Evolutionary conservation across 495 filamentous ascomycete species (phyloP), one percentile per base, ranked within the genome.

Genomic region (Pseudotulostoma volvatum): DNA sequence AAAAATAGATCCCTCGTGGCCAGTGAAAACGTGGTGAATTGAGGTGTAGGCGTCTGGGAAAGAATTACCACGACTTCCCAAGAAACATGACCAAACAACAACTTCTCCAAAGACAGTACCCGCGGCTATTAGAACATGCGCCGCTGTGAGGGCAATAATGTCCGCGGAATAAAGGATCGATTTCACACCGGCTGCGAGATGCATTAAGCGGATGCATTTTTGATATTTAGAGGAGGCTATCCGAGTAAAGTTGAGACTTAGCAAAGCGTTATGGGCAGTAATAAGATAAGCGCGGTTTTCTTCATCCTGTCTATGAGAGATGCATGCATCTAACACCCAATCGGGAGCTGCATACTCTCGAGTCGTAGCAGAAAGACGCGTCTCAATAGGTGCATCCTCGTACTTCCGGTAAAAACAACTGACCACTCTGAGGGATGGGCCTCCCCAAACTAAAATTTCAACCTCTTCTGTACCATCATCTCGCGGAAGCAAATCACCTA

Each of bases 71-170:
- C 31, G 4, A 20, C 15, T 14, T 31, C 1, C 31, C 16, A 67
- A 45, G 31, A 63, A 56, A 46, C 74, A 81, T 41, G 79, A 87
- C 88, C 87, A 96, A 2, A 94, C 69, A 9, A 94, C 63, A 18
- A 95, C 79, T 53, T 96, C 85, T 1, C 90, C 90, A 55, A 93
- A 95, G 0, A 84, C 85, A 0, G 92, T 95, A 0, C 90, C 90
- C 1, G 82, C 80, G 18, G 84, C 82, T 9, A 93, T 67, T 18
- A 96, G 64, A 23, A 94, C 52, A 31, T 61, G 58, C 31, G 65
- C 68, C 2, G 53, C 16, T 8, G 68, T 66, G n/a, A 73, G 54
- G 52, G 72, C 74, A 30, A 68, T 49, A 16, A 88, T 55, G 45
- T 86, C 73, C 1, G 85, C 88, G 8, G 86, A 82, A 51, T 90